Base-by-base conservation (phyloP, 2,329 filamentous ascomycete genomes). In the Pseudovirgaria hyperparasitica region DNA sequence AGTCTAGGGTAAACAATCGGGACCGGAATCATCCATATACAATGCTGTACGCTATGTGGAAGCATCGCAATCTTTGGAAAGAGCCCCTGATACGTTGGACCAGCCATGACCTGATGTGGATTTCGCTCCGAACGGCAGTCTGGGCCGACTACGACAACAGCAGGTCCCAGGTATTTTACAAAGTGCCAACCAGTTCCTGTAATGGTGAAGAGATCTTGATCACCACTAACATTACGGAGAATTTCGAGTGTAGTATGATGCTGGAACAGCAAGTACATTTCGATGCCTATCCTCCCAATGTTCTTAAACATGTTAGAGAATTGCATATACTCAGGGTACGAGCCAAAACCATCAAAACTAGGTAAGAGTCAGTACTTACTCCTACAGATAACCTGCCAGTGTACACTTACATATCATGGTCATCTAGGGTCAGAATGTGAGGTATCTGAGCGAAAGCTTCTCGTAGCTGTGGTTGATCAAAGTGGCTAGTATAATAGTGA, bases 121-220 rank as follows among this genome's bases (percentile, higher is more conserved):
- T 81, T 93, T 27, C 90, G 67, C 56, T 98, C 90, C 5, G 86
- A 93, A 27, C 90, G 75, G 40, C 85, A 87, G 52, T 98, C 90
- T 2, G 82, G 78, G 0, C 87, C 90, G 26, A 93, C 77, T 1
- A 92, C 78, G 1, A 84, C 85, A 9, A 98, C 76, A 4, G 82
- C 82, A 1, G 90, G 90, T 1, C 90, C 90, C 5, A 98, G 71
- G 43, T 81, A 94, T 56, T 98, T 98, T 56, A 98, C 73, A 53
- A 96, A 98, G 54, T 98, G 90, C 90, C 90, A 98, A 6, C 90
- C 90, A 12, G 80, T 80, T n/a, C 90, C 87, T 0, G 90, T 96
- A 29, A 98, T 78, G 2, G 87, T 96, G 57, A 98, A 98, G 5
- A 98, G 71, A 43, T 98, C 90, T 25, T 76, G 68, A 46, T 98